A percentile compares a stretch with the other conserved stretches of the same genome.
Conservation (phyloP, 2,329 filamentous ascomycete genomes). For the Esteya vermicola region DNA sequence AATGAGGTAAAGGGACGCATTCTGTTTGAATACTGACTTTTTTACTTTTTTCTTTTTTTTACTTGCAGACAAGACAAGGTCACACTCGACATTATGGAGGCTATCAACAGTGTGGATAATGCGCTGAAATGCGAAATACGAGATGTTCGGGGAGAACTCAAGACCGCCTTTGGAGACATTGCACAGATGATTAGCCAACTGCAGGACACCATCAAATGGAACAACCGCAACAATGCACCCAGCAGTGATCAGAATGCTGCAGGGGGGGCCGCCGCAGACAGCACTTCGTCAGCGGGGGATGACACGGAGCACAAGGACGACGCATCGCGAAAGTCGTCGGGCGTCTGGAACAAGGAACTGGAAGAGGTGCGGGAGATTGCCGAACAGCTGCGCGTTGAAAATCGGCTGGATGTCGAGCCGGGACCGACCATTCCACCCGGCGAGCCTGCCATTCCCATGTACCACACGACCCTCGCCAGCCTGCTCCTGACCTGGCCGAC, state of each 20-base stretch:
- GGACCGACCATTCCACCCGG: conserved; percentile 39
- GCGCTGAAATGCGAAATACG: conserved; percentile 9
- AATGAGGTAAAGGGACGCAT: no score
- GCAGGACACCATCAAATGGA: not conserved
- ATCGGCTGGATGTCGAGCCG: conserved; percentile 32
- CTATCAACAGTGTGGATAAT: conserved; percentile 26
- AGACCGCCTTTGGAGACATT: not conserved
- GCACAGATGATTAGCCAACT: not conserved
- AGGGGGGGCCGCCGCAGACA: no score
- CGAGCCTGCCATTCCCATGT: conserved; percentile 59
- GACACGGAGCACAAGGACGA: conserved; percentile 11
- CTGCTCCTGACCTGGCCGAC: conserved; percentile 61
- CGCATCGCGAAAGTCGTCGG: conserved; percentile 7
- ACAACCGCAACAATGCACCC: not conserved
- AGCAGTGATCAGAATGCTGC: not conserved
- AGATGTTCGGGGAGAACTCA: not conserved
- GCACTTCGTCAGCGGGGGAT: no score
- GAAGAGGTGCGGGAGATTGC: conserved; percentile 18
- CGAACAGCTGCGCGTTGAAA: conserved; percentile 25
- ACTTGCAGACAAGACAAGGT: conserved; percentile 40
- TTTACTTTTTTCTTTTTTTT: not conserved
- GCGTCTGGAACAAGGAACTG: not conserved
- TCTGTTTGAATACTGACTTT: not conserved
- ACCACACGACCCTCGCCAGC: conserved; percentile 84
- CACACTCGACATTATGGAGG: conserved; percentile 44